Evolutionary conservation across 345 rosid genomes (phyloP).

Genomic region (Acer yangbiense): DNA sequence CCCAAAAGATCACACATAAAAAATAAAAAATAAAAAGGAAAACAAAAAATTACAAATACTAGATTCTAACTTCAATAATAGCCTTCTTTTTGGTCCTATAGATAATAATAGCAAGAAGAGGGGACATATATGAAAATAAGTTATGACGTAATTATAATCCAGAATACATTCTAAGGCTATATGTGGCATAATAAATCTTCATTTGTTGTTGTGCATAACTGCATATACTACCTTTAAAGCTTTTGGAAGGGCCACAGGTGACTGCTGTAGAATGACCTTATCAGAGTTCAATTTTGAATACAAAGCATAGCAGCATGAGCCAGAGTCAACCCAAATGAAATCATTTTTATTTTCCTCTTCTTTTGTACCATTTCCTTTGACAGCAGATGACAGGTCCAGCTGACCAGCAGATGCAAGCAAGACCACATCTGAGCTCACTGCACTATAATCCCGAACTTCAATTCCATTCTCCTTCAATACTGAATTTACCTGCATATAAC

Average conservation of each 20-base stretch:
- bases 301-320: constrained; percentile 86
- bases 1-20: not conserved
- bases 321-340: constrained; percentile 78
- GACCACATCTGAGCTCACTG: constrained; percentile 65
- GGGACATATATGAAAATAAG: not conserved
- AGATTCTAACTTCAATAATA: not conserved
- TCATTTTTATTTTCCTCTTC: constrained; percentile 40
- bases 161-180: not conserved
- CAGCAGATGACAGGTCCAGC: constrained; percentile 46
- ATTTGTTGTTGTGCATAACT: not conserved
- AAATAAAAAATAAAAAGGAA: not conserved
- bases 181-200: not conserved
- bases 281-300: constrained; percentile 73
- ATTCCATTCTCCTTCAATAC: constrained; percentile 57
- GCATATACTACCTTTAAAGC: constrained; percentile 72
- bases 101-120: not conserved
- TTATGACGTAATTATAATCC: not conserved
- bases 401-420: constrained; percentile 60
- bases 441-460: constrained; percentile 70
- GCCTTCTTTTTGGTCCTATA: not conserved
- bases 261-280: constrained; percentile 70
- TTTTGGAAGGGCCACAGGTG: constrained; percentile 92
- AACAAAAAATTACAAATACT: not conserved
- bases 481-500: constrained; percentile 47
- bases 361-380: constrained; percentile 21